Conservation (phyloP, 2,329 filamentous ascomycete genomes). For the Paecilomyces sp. region DNA sequence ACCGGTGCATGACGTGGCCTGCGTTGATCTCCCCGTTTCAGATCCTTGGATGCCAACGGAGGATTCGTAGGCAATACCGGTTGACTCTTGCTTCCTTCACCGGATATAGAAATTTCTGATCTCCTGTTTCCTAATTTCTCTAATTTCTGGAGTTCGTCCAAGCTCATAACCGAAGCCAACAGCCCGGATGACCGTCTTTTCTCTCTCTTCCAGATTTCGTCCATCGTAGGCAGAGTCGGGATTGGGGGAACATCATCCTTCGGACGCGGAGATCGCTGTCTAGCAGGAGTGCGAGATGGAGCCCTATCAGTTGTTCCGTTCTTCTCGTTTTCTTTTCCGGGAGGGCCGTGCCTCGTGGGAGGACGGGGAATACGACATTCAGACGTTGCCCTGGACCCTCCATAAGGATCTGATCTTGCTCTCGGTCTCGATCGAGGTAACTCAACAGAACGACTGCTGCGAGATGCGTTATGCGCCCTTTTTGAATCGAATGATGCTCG, state of each 20-base stretch:
- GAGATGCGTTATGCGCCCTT: background rate
- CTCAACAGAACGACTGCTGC: background rate
- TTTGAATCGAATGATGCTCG: background rate
- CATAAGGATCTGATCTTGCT: background rate
- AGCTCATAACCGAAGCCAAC: background rate
- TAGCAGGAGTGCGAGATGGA: background rate
- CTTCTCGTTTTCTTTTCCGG: background rate
- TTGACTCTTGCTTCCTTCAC: background rate
- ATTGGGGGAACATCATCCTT: background rate
- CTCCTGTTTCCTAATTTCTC: background rate
- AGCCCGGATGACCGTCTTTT: background rate
- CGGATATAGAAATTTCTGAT: background rate
- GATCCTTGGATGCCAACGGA: background rate
- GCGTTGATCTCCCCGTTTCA: background rate
- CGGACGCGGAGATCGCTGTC: background rate
- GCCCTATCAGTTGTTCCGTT: background rate
- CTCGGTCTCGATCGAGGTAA: background rate
- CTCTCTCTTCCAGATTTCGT: background rate
- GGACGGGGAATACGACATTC: background rate
- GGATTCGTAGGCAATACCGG: background rate
- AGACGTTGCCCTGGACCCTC: background rate
- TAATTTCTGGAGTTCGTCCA: background rate
- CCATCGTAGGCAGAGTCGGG: background rate
- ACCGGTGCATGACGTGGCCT: background rate
- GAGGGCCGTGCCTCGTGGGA: background rate